Evolutionary conservation across 1,284 basidiomycete genomes (phyloP), one percentile per base, ranked within the genome.

Genomic region (Rhodotorula sp.): DNA sequence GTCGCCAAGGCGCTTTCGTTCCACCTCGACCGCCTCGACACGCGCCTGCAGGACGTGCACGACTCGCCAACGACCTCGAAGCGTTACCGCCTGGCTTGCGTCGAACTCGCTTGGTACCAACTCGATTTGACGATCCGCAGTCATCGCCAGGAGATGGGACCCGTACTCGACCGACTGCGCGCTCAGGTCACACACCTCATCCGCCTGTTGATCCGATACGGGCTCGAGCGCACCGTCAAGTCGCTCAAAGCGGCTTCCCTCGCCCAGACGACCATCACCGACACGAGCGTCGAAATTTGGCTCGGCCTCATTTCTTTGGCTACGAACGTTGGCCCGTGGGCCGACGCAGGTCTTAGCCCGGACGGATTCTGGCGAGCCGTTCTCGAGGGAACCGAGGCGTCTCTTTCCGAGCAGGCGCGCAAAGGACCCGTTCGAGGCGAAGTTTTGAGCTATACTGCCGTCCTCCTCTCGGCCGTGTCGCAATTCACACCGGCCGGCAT

Each of bases 401-500:
- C 70, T 16, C n/a, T 68, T n/a, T 67, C 72, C 46, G 77, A 76
- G 43, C 78, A 74, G 76, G 76, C 78, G 2, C 72, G 73, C 12
- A 75, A 74, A 34, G 77, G 78, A 14, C 76, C 71, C 0, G 84
- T 86, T 47, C 84, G 84, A 6, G 89, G 89, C 70, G 93, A 95
- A 80, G 80, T 84, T 10, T 83, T 89, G 16, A 96, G 93, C 91
- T 87, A 85, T 62, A 83, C 86, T 6, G 83, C 91, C 14, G 90
- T 92, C 77, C 85, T 85, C 20, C 80, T 95, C 1, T 90, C 87
- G 69, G 86, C 88, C 0, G 80, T 97, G 6, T 91, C 91, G 0
- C 93, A 94, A 77, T 91, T 96, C 81, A 89, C 89, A 0, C 79
- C 84, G 0, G 84, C 87, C 67, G 94, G 93, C 20, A 67, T 79